phyloP scores from a whole-genome alignment of 2,329 filamentous ascomycete genomes.

The Epicoccum nigrum region DNA sequence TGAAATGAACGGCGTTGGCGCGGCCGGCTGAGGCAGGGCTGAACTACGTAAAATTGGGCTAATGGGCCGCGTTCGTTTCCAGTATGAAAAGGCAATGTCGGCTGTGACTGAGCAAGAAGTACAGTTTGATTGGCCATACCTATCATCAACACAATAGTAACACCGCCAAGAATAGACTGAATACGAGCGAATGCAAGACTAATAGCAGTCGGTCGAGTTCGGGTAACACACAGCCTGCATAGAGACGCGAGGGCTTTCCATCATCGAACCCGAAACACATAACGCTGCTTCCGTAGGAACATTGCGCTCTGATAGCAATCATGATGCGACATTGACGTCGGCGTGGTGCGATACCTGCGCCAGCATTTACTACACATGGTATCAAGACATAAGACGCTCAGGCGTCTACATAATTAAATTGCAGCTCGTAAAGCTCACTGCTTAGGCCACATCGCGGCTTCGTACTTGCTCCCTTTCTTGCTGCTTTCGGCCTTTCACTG shows the following conservation, averaged over 20 bases:
- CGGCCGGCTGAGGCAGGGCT: constrained; percentile 10
- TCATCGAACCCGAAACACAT: neutral
- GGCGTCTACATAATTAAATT: constrained; percentile 8
- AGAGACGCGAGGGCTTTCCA: constrained; percentile 10
- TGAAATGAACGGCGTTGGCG: constrained; percentile 8
- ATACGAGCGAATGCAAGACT: constrained; percentile 3
- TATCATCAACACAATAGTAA: neutral
- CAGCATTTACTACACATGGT: neutral
- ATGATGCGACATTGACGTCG: neutral
- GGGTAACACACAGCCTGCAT: constrained; percentile 5
- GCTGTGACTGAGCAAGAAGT: constrained; percentile 1
- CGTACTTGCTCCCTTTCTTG: constrained; percentile 10
- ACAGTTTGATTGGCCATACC: neutral
- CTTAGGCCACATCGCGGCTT: constrained; percentile 6
- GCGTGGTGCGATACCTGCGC: neutral
- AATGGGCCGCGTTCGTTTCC: constrained; percentile 7
- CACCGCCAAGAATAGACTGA: constrained; percentile 6
- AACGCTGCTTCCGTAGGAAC: constrained; percentile 1
- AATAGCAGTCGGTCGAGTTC: neutral
- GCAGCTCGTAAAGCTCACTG: constrained; percentile 9
- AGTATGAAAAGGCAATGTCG: neutral
- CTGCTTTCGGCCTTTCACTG: constrained; percentile 4
- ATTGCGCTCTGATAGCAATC: neutral
- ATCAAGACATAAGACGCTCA: neutral
- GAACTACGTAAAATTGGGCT: constrained; percentile 8